Conservation (phyloP, 108 stramenopile genomes). For the Nitzschia palea region DNA sequence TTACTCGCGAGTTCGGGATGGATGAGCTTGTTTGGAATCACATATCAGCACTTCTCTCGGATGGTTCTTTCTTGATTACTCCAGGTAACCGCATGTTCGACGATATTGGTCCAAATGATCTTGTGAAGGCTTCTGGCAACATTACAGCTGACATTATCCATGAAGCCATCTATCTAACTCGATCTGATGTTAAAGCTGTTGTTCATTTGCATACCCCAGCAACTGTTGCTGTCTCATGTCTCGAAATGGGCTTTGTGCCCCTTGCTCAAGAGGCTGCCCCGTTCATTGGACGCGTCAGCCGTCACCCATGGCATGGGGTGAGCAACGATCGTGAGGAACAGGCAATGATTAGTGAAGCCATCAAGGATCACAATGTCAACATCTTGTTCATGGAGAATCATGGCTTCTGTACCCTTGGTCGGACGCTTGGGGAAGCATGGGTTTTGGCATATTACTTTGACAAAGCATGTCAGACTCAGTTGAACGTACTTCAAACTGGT, state of each 20-base stretch:
- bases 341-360: slow-evolving; percentile 39
- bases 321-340: slow-evolving; percentile 51
- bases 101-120: slow-evolving; percentile 53
- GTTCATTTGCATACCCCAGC: slow-evolving; percentile 67
- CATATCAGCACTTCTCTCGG: slow-evolving; percentile 49
- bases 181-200: slow-evolving; percentile 62
- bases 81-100: slow-evolving; percentile 54
- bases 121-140: slow-evolving; percentile 51
- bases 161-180: slow-evolving; percentile 55
- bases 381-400: slow-evolving; percentile 70
- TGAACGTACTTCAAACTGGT: slow-evolving; percentile 48
- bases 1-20: slow-evolving; percentile 57
- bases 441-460: slow-evolving; percentile 74
- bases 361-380: slow-evolving; percentile 42
- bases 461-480: slow-evolving; percentile 46
- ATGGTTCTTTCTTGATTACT: slow-evolving; percentile 54
- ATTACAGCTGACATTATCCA: slow-evolving; percentile 69
- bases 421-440: slow-evolving; percentile 52
- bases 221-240: slow-evolving; percentile 58
- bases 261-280: slow-evolving; percentile 56
- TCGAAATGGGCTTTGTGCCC: slow-evolving; percentile 57
- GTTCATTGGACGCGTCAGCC: slow-evolving; percentile 53
- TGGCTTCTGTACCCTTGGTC: slow-evolving; percentile 52
- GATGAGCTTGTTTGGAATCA: slow-evolving; percentile 77
- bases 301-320: slow-evolving; percentile 63